Base-by-base conservation (phyloP, 305 asterid species). In the Fraxinus greggii region DNA sequence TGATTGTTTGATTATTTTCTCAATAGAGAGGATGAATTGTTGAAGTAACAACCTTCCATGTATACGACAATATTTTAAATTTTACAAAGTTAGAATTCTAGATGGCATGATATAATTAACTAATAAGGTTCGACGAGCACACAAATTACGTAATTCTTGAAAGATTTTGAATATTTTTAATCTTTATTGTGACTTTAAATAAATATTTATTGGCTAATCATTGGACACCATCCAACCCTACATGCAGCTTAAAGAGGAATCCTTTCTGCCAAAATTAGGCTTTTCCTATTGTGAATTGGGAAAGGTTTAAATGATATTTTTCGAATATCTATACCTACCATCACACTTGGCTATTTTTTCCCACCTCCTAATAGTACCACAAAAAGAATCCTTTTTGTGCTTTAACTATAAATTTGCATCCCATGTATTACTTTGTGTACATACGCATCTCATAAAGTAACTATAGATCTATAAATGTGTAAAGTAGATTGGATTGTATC, bases 211-310 rank as follows among this genome's bases (percentile, higher is more conserved):
- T 74, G 38, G 40, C 51, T 65, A 85, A 88, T 83, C 31, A 89
- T 88, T 86, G 81, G 77, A 77, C 33, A 33, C 63, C 81, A 82
- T 82, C 83, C 81, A 77, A 85, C 89, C 84, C 87, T 83, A 89
- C 86, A 84, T 80, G 65, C 26, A 33, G 29, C 77, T 23, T 70
- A 70, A 78, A 42, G 67, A 4, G 28, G 67, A 33, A 23, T 65
- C 69, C 12, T 61, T 63, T 78, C 24, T 84, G 61, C 78, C 7
- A 72, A 87, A 87, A 59, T 85, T 81, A 74, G 63, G 48, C 70
- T 70, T 75, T 61, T 78, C 78, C 31, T 54, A 54, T 51, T 12
- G 63, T 81, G 76, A 70, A 29, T 32, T 70, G 76, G 45, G 76
- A 70, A 54, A 70, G 42, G 26, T 4, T 31, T 70, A 54, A 35